A percentile compares a stretch with the other conserved stretches of the same genome.
Conservation (phyloP, 148 eudicot species). For the Rhododendron williamsianum region DNA sequence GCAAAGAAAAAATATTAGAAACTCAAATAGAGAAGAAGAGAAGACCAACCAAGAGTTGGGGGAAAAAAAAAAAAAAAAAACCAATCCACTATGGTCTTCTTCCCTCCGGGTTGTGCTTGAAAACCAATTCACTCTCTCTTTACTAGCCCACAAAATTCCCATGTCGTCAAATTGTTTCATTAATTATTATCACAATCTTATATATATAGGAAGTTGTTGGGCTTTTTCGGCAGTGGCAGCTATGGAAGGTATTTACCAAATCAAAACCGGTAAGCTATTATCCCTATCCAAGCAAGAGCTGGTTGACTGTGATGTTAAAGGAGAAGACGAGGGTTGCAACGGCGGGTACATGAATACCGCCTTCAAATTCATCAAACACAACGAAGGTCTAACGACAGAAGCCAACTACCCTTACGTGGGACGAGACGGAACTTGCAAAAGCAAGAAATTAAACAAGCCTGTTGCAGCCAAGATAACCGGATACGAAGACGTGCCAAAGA, state of each 20-base stretch:
- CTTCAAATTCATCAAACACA: conserved; percentile 28
- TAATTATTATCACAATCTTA: too few species aligned
- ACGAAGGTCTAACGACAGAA: conserved; percentile 46
- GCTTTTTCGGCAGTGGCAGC: conserved; percentile 52
- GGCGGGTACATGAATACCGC: conserved; percentile 35
- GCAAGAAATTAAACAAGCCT: conserved; percentile 1
- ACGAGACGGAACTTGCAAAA: conserved; percentile 24
- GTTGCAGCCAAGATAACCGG: conserved; percentile 29
- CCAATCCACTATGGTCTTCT: too few species aligned
- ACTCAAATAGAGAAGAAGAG: too few species aligned
- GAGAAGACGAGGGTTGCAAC: conserved; percentile 29
- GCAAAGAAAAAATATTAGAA: too few species aligned
- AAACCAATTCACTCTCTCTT: too few species aligned
- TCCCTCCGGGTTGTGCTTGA: too few species aligned
- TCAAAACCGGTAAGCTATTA: conserved; percentile 31
- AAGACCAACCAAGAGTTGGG: too few species aligned
- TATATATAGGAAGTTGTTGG: conserved; percentile 39
- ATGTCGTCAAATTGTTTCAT: too few species aligned
- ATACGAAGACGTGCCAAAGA: conserved; percentile 32
- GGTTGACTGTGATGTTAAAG: conserved; percentile 40
- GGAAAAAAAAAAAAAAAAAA: too few species aligned
- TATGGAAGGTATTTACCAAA: conserved; percentile 27
- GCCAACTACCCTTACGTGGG: conserved; percentile 44
- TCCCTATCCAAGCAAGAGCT: conserved; percentile 56
- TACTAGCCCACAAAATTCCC: too few species aligned